Evolutionary conservation across 495 filamentous ascomycete genomes (phyloP).

Genomic region (Penicillium waksmanii): DNA sequence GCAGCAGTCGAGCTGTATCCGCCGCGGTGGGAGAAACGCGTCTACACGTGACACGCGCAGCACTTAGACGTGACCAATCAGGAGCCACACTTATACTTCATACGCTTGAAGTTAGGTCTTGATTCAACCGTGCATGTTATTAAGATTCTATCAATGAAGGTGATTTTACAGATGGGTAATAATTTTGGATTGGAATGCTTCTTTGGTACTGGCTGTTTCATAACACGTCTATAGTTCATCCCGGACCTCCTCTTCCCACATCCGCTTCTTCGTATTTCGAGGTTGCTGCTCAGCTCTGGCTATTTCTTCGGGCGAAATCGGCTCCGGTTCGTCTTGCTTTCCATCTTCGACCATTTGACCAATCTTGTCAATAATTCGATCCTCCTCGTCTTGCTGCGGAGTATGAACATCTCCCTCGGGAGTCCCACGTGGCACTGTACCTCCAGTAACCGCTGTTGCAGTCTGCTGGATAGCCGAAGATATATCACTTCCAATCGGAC

Average conservation of each 20-base stretch:
- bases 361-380: slow-evolving; percentile 56
- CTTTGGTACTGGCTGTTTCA: slow-evolving; percentile 3
- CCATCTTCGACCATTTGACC: slow-evolving; percentile 57
- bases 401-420: slow-evolving; percentile 33
- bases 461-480: slow-evolving; percentile 21
- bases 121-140: background rate
- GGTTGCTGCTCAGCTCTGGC: slow-evolving; percentile 51
- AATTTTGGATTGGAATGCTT: no score
- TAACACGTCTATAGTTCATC: slow-evolving; percentile 58
- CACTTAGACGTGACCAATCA: slow-evolving; percentile 32
- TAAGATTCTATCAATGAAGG: no score
- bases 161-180: no score
- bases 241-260: slow-evolving; percentile 66
- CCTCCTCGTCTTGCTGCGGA: slow-evolving; percentile 27
- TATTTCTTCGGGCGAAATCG: slow-evolving; percentile 42
- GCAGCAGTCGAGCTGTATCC: slow-evolving; percentile 15
- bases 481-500: slow-evolving; percentile 15
- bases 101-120: background rate
- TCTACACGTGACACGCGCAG: slow-evolving; percentile 46
- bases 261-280: slow-evolving; percentile 79
- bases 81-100: slow-evolving; percentile 16
- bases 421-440: slow-evolving; percentile 17
- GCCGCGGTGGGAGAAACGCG: slow-evolving; percentile 38
- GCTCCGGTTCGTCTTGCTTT: slow-evolving; percentile 40
- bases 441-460: slow-evolving; percentile 23